These are phyloP conservation scores for Ganoderma sp. DNA, from an alignment of 1,284 basidiomycete genomes.

Conservation along the genomic window DNA sequence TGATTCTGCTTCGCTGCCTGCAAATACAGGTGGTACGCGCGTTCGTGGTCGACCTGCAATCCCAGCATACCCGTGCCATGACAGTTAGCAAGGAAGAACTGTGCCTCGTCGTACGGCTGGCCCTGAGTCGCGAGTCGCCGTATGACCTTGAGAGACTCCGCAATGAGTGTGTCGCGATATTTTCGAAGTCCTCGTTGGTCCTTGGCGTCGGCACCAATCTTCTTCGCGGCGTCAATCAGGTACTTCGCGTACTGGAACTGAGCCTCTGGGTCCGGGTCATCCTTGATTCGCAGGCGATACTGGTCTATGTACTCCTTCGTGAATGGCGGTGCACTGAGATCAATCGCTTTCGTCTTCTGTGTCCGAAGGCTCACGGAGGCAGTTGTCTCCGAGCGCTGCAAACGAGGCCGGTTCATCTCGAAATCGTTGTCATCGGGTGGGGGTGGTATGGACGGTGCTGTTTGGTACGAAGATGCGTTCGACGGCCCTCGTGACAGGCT, in stretches of 20 bases:
- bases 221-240: conserved; percentile 98
- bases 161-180: conserved; percentile 88
- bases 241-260: conserved; percentile 98
- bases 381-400: conserved; percentile 62
- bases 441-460: conserved; percentile 43
- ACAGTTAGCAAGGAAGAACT: conserved; percentile 98
- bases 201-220: conserved; percentile 74
- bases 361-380: conserved; percentile 66
- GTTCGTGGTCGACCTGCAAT: conserved; percentile 95
- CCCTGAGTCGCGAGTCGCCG: conserved; percentile 91
- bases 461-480: conserved; percentile 25
- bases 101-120: conserved; percentile 93
- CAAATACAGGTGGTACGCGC: conserved; percentile 97
- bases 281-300: conserved; percentile 96
- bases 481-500: conserved; percentile 27
- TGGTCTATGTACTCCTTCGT: conserved; percentile 98
- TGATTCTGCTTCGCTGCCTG: conserved; percentile 99
- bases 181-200: conserved; percentile 86
- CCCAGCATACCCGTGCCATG: conserved; percentile 96
- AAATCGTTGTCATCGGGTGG: conserved; percentile 49
- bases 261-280: conserved; percentile 97
- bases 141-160: conserved; percentile 91
- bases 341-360: conserved; percentile 81
- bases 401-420: conserved; percentile 56
- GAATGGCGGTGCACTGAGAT: conserved; percentile 85